phyloP scores from a whole-genome alignment of 257 asterid genomes.

The Rhazya stricta region DNA sequence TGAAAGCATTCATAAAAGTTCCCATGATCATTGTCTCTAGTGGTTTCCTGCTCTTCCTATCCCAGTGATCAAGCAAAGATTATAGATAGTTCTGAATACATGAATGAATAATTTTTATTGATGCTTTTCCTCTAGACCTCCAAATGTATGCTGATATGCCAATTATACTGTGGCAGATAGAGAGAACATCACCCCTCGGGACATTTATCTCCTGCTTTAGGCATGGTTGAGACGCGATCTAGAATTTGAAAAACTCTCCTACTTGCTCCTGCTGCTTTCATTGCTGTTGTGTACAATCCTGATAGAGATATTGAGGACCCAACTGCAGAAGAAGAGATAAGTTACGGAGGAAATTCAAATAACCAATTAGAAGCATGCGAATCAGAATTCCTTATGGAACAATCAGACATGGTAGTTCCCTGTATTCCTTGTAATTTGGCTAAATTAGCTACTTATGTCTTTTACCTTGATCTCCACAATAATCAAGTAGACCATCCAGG shows the following conservation, averaged over 20 bases:
- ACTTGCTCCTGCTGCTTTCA: constrained; percentile 97
- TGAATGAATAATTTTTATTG: not conserved
- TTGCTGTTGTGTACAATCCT: constrained; percentile 59
- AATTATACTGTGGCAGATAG: not conserved
- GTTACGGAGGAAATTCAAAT: not conserved
- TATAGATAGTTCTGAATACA: not conserved
- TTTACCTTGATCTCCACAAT: not conserved
- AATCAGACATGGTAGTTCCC: not conserved
- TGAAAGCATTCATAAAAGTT: not conserved
- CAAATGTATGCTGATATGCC: not conserved
- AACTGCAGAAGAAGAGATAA: constrained; percentile 39
- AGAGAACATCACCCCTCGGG: constrained; percentile 58
- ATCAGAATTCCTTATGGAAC: too few relatives aligned
- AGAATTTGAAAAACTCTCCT: constrained; percentile 80
- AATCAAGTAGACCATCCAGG: not conserved
- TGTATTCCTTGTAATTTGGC: not conserved
- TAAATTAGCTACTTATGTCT: not conserved
- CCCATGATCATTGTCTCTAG: not conserved
- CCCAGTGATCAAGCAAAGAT: not conserved
- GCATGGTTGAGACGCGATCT: constrained; percentile 70
- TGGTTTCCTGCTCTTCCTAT: not conserved
- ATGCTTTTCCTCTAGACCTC: not conserved
- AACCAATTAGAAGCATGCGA: not conserved
- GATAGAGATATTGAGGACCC: constrained; percentile 74
- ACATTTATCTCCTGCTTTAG: constrained; percentile 59